Base-by-base conservation (phyloP, 352 stramenopile genomes). In the Globisporangium spiculum region DNA sequence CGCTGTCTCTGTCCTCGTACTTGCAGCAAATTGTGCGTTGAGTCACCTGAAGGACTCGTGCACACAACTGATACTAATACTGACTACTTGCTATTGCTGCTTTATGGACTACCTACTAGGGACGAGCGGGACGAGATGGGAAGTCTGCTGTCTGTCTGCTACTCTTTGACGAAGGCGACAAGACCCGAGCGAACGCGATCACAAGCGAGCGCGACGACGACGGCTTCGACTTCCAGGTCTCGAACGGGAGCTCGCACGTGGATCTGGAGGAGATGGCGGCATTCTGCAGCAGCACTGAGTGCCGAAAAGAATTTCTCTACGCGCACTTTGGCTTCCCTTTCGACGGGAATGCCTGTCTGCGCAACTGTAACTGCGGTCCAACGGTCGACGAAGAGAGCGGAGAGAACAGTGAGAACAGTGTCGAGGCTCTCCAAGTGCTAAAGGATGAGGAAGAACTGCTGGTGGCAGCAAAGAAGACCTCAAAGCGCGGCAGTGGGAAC, bases 11-110 rank as follows among this genome's bases (percentile, higher is more conserved):
- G 4, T 75, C 80, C 2, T 78, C 83, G 1, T 95, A 95, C 66
- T 83, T 77, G 22, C 87, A 95, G 61, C 87, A 93, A 70, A 92
- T 92, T 60, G 87, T 93, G 66, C 56, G 87, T 70, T 44, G 44
- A 52, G 16, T 10, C 18, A 52, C 18, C 18, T 12, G 16, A 8
- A 52, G 4, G 5, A n/a, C 18, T 10, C 18, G 44, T 6, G 5
- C 5, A 22, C 44, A 52, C 16, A 22, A 10, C 18, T 52, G 44
- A 9, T 52, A 20, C 3, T 22, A 22, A 52, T 22, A 52, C 44
- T 52, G 18, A 22, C 44, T 10, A 22, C 18, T 20, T 5, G 3
- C 18, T 52, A 9, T 18, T 52, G 44, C 44, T 52, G 44, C 18
- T 52, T 52, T 52, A 9, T 60, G 9, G n/a, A 9, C 30, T 34